Evolutionary conservation across 2,329 filamentous ascomycete genomes (phyloP).

Genomic region (Cercospora janseana): DNA sequence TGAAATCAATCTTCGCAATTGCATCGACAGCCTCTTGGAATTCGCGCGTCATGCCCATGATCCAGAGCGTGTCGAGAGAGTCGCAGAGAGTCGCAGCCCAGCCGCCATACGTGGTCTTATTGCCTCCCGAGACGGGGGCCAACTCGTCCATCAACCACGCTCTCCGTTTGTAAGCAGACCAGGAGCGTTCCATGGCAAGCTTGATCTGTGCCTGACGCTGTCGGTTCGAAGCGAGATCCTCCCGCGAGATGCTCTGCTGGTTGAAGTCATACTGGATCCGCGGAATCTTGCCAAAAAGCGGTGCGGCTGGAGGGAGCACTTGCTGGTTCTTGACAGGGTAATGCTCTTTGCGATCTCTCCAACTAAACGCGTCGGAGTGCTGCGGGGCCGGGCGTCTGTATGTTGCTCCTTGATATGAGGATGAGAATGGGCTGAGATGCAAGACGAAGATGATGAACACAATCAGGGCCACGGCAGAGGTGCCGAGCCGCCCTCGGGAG

Average conservation of each 20-base stretch:
- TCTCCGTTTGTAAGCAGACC: slow-evolving; percentile 73
- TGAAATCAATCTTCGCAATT: slow-evolving; percentile 61
- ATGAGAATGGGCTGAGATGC: slow-evolving; percentile 9
- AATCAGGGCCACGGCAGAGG: slow-evolving; percentile 7
- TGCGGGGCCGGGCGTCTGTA: background rate
- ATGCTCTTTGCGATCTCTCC: slow-evolving; percentile 20
- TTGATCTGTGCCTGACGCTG: slow-evolving; percentile 54
- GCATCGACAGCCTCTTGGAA: slow-evolving; percentile 63
- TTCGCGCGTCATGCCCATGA: slow-evolving; percentile 65
- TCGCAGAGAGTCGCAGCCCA: slow-evolving; percentile 90
- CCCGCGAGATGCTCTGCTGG: background rate
- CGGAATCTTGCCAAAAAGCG: slow-evolving; percentile 10
- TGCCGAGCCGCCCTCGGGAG: slow-evolving; percentile 7
- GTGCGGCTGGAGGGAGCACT: slow-evolving; percentile 10
- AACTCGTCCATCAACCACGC: slow-evolving; percentile 89
- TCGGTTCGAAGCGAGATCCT: slow-evolving; percentile 9
- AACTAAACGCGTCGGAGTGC: slow-evolving; percentile 11
- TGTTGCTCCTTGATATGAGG: background rate
- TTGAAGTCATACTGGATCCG: slow-evolving; percentile 18
- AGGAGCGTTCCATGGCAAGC: slow-evolving; percentile 71
- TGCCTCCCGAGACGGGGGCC: slow-evolving; percentile 60
- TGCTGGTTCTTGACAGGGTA: slow-evolving; percentile 17
- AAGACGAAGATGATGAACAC: slow-evolving; percentile 17
- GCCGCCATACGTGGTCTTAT: slow-evolving; percentile 78
- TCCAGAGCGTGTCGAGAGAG: slow-evolving; percentile 68